Evolutionary conservation across 2,329 filamentous ascomycete species (phyloP).

Genomic region (Colletotrichum sansevieriae): DNA sequence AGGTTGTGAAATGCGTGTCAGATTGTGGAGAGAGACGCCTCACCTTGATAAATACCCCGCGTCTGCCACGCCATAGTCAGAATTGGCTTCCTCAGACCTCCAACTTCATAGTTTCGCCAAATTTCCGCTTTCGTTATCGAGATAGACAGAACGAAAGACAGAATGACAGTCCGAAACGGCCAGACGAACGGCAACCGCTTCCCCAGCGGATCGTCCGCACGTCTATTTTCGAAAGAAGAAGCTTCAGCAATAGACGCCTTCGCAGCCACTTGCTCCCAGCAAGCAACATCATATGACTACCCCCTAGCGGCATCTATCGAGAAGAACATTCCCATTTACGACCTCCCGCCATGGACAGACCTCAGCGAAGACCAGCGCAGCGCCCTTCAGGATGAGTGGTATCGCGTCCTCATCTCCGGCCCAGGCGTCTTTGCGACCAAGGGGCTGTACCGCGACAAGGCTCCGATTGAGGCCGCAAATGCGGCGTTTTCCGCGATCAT

Average conservation of each 20-base stretch:
- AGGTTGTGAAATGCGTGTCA: not conserved
- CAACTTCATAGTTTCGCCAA: not conserved
- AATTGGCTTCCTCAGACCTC: not conserved
- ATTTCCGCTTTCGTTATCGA: not conserved
- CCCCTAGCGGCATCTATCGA: conserved; percentile 60
- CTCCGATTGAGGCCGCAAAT: conserved; percentile 61
- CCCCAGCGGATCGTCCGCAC: conserved; percentile 13
- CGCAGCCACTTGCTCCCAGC: conserved; percentile 58
- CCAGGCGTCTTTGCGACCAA: conserved; percentile 72
- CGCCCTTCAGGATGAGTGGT: conserved; percentile 70
- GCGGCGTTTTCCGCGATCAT: conserved; percentile 63
- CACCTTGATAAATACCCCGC: conserved; percentile 24
- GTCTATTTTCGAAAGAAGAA: conserved; percentile 45
- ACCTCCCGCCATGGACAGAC: conserved; percentile 54
- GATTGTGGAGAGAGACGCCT: conserved; percentile 13
- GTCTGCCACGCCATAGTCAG: not conserved
- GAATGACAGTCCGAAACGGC: conserved; percentile 15
- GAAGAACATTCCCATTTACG: conserved; percentile 69
- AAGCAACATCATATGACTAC: conserved; percentile 54
- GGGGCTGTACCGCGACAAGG: conserved; percentile 60
- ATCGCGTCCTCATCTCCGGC: conserved; percentile 67
- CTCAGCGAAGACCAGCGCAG: conserved; percentile 45
- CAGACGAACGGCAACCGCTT: conserved; percentile 1
- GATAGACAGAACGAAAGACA: not conserved
- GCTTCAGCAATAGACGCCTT: conserved; percentile 58